Base-by-base conservation (phyloP, 2,329 filamentous ascomycete genomes). In the Alternaria sp. region DNA sequence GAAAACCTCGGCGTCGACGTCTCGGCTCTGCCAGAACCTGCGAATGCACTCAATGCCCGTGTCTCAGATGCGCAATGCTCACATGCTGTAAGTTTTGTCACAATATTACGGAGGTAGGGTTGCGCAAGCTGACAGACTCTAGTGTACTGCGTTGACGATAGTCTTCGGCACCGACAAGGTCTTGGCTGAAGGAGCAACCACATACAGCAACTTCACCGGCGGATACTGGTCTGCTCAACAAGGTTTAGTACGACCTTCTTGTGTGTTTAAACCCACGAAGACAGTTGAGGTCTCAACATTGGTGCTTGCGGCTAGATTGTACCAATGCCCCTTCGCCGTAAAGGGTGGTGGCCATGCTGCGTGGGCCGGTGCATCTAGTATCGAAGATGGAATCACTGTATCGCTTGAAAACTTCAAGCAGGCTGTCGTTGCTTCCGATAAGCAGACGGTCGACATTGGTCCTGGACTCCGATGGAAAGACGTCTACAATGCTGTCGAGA, bases 341-440 rank as follows among this genome's bases (percentile, higher is more conserved):
- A 82, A 81, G 57, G 77, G 79, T 33, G 82, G 82, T 26, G 83
- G 83, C 5, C 82, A 84, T 61, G 76, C 76, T 12, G 68, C 75
- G 6, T 78, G 75, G 65, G 70, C 75, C 0, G 81, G 82, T 8
- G 74, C 77, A 14, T 81, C 80, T 21, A 82, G 80, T 56, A 82
- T 84, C 21, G 69, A 78, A 4, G 70, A 72, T 45, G 83, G 82
- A 2, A 79, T 85, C 6, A 82, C 81, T 0, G 72, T 85, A 37
- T 80, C 81, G 43, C 68, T 84, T 43, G 73, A 73, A 20, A 61
- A 64, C 10, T 64, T 82, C 25, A 76, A 76, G 26, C 47, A 67
- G 4, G 66, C 77, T 6, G 54, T 59, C 1, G 64, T 79, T 10
- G 67, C 71, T 7, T 26, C 63, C 5, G 71, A 79, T 44, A 66